Conservation (phyloP, 805 yeast genomes). For the Isabelozyma rhagii region DNA sequence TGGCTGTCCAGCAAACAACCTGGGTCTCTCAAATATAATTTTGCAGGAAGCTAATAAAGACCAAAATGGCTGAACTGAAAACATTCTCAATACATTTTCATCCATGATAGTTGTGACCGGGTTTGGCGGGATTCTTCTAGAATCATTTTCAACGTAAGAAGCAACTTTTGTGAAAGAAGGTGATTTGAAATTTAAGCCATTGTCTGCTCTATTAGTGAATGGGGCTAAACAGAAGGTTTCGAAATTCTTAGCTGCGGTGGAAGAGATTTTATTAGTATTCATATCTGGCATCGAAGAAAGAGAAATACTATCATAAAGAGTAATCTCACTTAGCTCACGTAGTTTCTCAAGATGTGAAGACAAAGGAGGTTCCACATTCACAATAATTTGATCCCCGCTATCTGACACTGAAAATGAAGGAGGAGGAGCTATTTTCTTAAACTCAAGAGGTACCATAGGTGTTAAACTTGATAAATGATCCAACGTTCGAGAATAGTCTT, state of each 20-base stretch:
- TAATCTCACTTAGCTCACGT: constrained; percentile 1
- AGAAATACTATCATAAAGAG: constrained; percentile 1
- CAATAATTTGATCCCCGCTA: neutral
- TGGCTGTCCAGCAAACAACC: constrained; percentile 27
- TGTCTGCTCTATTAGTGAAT: constrained; percentile 13
- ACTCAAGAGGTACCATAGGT: constrained; percentile 15
- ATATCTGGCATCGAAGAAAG: neutral
- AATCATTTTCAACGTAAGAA: neutral
- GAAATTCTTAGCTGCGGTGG: constrained; percentile 22
- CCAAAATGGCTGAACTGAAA: constrained; percentile 40
- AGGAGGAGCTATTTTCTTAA: constrained; percentile 1
- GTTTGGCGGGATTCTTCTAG: neutral
- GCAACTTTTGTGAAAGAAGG: neutral
- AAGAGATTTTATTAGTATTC: neutral
- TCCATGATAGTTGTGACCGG: neutral
- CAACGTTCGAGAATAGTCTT: constrained; percentile 16
- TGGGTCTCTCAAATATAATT: constrained; percentile 23
- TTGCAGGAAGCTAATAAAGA: constrained; percentile 39
- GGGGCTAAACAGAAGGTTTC: constrained; percentile 24
- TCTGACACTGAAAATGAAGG: neutral
- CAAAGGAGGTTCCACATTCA: constrained; percentile 1
- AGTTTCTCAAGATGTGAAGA: neutral
- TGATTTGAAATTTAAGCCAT: constrained; percentile 7
- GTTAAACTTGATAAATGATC: constrained; percentile 18
- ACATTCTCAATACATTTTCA: constrained; percentile 4